A percentile compares a stretch with the other conserved stretches of the same genome.
Evolutionary conservation across 345 rosid species (phyloP).

Genomic region (Rhodamnia argentea): DNA sequence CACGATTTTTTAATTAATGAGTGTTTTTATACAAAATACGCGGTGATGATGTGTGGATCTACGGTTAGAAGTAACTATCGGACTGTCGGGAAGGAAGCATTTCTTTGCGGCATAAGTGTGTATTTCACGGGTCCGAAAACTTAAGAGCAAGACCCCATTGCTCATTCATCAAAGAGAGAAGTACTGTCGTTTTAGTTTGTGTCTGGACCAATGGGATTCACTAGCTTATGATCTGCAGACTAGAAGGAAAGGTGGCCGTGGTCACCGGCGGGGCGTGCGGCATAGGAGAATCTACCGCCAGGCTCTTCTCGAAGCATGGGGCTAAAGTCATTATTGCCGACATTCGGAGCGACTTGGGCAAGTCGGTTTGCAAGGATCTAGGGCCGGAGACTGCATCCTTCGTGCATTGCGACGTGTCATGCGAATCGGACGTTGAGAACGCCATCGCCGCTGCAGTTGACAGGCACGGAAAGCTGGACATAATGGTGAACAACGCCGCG

Average conservation of each 20-base stretch:
- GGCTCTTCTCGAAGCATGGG: slow-evolving; percentile 5
- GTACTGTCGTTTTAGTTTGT: background rate
- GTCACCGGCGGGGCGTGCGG: slow-evolving; percentile 14
- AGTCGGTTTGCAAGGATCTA: background rate
- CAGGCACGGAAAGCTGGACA: slow-evolving; percentile 5
- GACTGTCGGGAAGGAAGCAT: too few relatives aligned
- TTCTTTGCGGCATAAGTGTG: too few relatives aligned
- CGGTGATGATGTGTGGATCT: too few relatives aligned
- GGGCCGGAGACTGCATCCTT: background rate
- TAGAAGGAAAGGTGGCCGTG: slow-evolving; percentile 8
- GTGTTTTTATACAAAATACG: too few relatives aligned
- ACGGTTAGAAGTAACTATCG: too few relatives aligned
- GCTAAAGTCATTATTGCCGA: slow-evolving; percentile 10
- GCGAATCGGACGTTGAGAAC: slow-evolving; percentile 1
- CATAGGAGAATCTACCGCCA: slow-evolving; percentile 6
- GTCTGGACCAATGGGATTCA: background rate
- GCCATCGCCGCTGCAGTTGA: background rate
- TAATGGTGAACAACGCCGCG: slow-evolving; percentile 6
- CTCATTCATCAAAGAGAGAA: background rate
- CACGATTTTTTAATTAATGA: too few relatives aligned
- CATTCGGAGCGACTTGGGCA: slow-evolving; percentile 2
- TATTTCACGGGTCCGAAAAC: background rate
- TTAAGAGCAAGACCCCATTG: background rate
- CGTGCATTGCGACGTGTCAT: slow-evolving; percentile 10
- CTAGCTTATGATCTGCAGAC: background rate